Percentiles rank a stretch among this genome's conserved stretches.
These are phyloP conservation scores for Torulaspora indica DNA, from an alignment of 805 yeast genomes.

Conservation along the genomic window DNA sequence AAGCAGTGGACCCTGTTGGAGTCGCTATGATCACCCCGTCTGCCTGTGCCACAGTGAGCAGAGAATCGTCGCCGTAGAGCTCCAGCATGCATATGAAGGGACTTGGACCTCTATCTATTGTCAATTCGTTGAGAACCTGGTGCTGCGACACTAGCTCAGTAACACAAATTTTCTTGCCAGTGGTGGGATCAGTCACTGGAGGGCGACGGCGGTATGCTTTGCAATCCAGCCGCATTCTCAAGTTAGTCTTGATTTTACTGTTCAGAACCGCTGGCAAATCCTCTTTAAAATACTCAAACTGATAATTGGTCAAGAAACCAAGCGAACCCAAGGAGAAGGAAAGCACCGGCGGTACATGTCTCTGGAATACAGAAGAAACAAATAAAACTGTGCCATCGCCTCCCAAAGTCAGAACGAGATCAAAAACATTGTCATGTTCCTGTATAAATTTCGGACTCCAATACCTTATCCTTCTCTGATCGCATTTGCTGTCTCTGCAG, in stretches of 20 bases:
- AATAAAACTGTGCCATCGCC: slow-evolving; percentile 96
- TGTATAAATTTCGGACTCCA: slow-evolving; percentile 64
- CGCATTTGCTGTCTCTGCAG: slow-evolving; percentile 42
- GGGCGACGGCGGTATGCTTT: slow-evolving; percentile 49
- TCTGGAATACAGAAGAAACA: slow-evolving; percentile 81
- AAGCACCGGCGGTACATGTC: slow-evolving; percentile 84
- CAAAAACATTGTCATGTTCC: slow-evolving; percentile 46
- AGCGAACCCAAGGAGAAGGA: slow-evolving; percentile 86
- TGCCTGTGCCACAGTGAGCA: slow-evolving; percentile 86
- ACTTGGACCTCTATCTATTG: slow-evolving; percentile 89
- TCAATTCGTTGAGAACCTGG: slow-evolving; percentile 84
- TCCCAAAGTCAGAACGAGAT: slow-evolving; percentile 81
- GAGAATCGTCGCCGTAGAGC: slow-evolving; percentile 78
- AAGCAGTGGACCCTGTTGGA: slow-evolving; percentile 96
- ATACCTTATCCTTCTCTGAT: slow-evolving; percentile 44
- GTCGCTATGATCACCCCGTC: slow-evolving; percentile 91
- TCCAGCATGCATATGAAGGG: slow-evolving; percentile 89
- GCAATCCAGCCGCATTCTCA: slow-evolving; percentile 86
- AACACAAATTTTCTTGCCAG: slow-evolving; percentile 40
- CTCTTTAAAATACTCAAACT: slow-evolving; percentile 65
- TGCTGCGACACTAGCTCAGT: slow-evolving; percentile 46
- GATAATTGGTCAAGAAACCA: slow-evolving; percentile 86
- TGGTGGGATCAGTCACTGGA: slow-evolving; percentile 37
- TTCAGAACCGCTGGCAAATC: slow-evolving; percentile 55
- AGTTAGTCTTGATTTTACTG: slow-evolving; percentile 68